Evolutionary conservation across 1,284 basidiomycete species (phyloP), one percentile per base, ranked within the genome.

Genomic region (Afroboletus lepidellus): DNA sequence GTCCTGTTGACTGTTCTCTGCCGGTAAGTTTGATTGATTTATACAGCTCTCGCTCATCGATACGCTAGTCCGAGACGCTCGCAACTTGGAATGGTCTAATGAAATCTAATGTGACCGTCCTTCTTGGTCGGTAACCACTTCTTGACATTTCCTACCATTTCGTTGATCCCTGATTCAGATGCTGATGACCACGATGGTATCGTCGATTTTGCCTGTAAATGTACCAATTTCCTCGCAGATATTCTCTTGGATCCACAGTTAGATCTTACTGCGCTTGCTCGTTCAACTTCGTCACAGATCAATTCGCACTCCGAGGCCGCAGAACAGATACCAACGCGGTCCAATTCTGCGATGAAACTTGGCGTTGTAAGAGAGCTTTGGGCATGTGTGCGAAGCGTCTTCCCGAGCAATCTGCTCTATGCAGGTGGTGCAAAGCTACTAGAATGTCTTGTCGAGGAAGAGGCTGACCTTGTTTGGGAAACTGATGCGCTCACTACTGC

Each of bases 341-440:
- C 73, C 45, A 77, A 77, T 53, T 61, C 67, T 42, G 67, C 67
- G 13, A 64, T 79, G 46, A 85, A 82, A 61, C 66, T 89, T 12
- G 69, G 68, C 7, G 65, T 85, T 18, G 72, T 80, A 15, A 76
- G 76, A 25, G 73, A 76, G 18, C 73, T 89, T 30, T 88, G 85
- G 85, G 60, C 63, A 3, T 65, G 69, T 37, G 69, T 78, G 48
- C 72, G 72, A 29, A 64, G 65, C 2, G 61, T 73, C 5, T 72
- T 85, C 54, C 76, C 81, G 0, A 53, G 60, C 6, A 56, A 69
- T 5, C 65, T 74, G 20, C 70, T 85, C 29, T 65, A 66, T 38
- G 60, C 58, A 2, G 74, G 77, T 3, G 79, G 74, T 2, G 72
- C 75, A 51, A 66, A 64, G 23, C 58, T 90, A 7, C 64, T 85